phyloP scores from a whole-genome alignment of 2,329 filamentous ascomycete species.

The Verticillium longisporum region DNA sequence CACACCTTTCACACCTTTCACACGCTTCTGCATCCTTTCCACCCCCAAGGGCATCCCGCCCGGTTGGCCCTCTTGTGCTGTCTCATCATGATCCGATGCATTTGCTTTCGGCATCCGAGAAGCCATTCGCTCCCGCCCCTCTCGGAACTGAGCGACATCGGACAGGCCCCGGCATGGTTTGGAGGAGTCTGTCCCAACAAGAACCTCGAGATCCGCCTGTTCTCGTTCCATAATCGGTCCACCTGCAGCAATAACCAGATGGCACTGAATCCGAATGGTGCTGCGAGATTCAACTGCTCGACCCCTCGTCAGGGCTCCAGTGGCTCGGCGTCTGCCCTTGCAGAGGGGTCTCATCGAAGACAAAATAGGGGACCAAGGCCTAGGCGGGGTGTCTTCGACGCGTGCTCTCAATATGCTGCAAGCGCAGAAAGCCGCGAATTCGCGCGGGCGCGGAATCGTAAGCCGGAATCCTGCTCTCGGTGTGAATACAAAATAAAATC shows the following conservation, averaged over 20 bases:
- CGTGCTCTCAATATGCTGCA: not conserved
- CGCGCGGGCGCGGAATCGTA: not conserved
- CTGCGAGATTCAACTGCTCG: not conserved
- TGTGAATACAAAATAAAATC: not conserved
- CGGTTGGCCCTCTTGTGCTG: not conserved
- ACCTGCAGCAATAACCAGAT: not conserved
- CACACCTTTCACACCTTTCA: not conserved
- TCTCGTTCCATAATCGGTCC: not conserved
- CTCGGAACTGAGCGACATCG: not conserved
- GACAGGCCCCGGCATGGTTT: not conserved
- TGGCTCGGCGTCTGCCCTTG: not conserved
- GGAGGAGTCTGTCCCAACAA: not conserved
- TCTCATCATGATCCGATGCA: constrained; percentile 1
- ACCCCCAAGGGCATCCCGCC: not conserved
- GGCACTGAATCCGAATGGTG: not conserved
- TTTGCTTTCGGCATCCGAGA: not conserved
- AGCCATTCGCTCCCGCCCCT: not conserved
- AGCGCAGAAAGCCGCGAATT: not conserved
- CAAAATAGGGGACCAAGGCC: no score
- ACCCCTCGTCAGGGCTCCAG: not conserved
- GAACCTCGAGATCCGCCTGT: not conserved
- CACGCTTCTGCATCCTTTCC: not conserved
- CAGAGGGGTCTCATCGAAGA: not conserved
- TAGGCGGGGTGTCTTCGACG: no score
- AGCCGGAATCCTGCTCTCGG: not conserved